Evolutionary conservation across 306 rosid species (phyloP).

Genomic region (Quercus berberidifolia): DNA sequence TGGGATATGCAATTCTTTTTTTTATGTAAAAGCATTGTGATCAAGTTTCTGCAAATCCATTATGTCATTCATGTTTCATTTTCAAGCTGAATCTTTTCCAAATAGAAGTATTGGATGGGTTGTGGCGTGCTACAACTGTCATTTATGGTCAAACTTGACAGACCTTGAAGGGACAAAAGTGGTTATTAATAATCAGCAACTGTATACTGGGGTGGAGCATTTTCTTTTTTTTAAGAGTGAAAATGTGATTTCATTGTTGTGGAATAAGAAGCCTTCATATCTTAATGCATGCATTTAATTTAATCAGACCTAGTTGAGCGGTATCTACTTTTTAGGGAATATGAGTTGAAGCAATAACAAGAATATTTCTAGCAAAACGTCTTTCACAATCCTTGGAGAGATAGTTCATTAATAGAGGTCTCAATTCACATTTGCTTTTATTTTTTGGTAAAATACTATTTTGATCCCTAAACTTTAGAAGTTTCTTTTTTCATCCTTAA

Average conservation of each 20-base stretch:
- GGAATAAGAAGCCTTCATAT: background rate
- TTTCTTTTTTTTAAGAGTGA: background rate
- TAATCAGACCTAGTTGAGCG: too few species aligned
- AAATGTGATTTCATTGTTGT: background rate
- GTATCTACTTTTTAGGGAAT: too few species aligned
- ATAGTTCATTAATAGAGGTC: too few species aligned
- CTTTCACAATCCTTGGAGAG: too few species aligned
- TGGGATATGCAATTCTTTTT: conserved; percentile 6
- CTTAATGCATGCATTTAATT: too few species aligned
- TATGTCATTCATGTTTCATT: background rate
- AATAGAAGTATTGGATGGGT: background rate
- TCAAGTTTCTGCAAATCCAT: background rate
- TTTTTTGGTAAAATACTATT: too few species aligned
- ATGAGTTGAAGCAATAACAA: too few species aligned
- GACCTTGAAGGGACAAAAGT: background rate
- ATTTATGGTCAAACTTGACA: background rate
- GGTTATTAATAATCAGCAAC: background rate
- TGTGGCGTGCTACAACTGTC: background rate
- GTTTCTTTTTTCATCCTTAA: too few species aligned
- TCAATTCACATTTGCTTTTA: too few species aligned
- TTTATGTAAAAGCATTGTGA: background rate
- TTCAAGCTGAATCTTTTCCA: background rate
- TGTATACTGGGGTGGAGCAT: background rate
- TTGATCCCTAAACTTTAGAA: too few species aligned
- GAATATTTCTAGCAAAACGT: too few species aligned